Conservation (phyloP, 2,329 filamentous ascomycete genomes). For the Cladophialophora exuberans region DNA sequence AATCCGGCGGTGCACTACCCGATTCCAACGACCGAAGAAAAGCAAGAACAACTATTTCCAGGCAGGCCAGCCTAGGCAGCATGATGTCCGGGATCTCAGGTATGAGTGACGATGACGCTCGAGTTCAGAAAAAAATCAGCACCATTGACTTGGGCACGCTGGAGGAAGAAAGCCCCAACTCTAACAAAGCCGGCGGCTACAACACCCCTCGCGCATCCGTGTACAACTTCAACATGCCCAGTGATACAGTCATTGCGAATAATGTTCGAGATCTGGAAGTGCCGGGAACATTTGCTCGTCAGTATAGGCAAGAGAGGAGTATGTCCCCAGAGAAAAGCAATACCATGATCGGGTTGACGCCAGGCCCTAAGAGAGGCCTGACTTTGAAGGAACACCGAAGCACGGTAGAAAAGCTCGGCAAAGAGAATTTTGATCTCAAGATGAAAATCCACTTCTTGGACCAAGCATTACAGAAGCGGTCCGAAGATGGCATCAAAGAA, state of each 20-base stretch:
- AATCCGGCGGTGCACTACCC: conserved; percentile 76
- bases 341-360: conserved; percentile 46
- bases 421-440: conserved; percentile 97
- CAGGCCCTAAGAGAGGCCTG: conserved; percentile 63
- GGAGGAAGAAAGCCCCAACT: conserved; percentile 57
- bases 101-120: conserved; percentile 53
- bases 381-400: conserved; percentile 97
- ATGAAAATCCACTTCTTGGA: conserved; percentile 97
- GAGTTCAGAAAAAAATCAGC: conserved; percentile 46
- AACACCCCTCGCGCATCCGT: conserved; percentile 71
- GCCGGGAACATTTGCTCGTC: conserved; percentile 81
- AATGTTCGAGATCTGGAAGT: conserved; percentile 90
- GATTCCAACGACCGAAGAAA: conserved; percentile 42
- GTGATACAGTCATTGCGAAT: conserved; percentile 84
- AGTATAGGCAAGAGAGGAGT: conserved; percentile 77
- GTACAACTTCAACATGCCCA: conserved; percentile 65
- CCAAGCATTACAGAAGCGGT: conserved; percentile 87
- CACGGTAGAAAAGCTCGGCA: conserved; percentile 92
- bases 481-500: conserved; percentile 94
- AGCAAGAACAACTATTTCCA: conserved; percentile 58
- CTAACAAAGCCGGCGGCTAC: conserved; percentile 50
- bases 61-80: conserved; percentile 85
- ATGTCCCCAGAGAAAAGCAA: conserved; percentile 62
- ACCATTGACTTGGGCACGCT: conserved; percentile 59
- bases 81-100: conserved; percentile 73